Percentiles rank a stretch among this genome's conserved stretches.
These are phyloP conservation scores for Colletotrichum sp. DNA, from an alignment of 2,329 filamentous ascomycete species.

Conservation along the genomic window DNA sequence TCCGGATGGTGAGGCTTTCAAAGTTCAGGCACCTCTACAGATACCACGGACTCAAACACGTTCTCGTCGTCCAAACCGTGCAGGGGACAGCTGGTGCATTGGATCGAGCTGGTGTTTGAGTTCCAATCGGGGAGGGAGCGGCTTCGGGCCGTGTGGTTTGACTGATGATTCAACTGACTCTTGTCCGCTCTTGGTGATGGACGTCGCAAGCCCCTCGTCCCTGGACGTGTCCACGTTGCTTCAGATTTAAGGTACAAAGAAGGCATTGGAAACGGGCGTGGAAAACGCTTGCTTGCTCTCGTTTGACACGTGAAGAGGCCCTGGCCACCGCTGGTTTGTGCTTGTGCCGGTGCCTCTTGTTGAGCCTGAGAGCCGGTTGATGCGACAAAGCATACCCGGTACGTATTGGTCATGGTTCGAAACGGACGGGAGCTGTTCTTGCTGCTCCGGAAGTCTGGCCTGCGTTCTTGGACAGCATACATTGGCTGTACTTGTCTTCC, in stretches of 20 bases:
- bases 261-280: not conserved
- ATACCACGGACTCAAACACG: not conserved
- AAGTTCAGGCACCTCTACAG: not conserved
- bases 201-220: not conserved
- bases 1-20: not conserved
- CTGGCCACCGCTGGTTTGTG: not conserved
- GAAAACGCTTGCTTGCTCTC: not conserved
- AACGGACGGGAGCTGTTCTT: not conserved
- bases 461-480: not conserved
- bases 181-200: not conserved
- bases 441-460: not conserved
- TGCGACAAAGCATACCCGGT: not conserved
- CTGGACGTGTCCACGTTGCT: constrained; percentile 8
- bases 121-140: constrained; percentile 16
- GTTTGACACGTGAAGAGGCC: constrained; percentile 17
- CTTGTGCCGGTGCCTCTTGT: not conserved
- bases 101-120: constrained; percentile 18
- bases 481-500: not conserved
- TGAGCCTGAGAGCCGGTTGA: not conserved
- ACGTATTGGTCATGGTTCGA: not conserved
- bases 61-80: constrained; percentile 6
- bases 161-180: constrained; percentile 17
- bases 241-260: constrained; percentile 7
- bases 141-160: constrained; percentile 21
- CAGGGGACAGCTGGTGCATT: not conserved